Evolutionary conservation across 805 yeast species (phyloP).

Genomic region (Schwanniomyces vanrijiae): DNA sequence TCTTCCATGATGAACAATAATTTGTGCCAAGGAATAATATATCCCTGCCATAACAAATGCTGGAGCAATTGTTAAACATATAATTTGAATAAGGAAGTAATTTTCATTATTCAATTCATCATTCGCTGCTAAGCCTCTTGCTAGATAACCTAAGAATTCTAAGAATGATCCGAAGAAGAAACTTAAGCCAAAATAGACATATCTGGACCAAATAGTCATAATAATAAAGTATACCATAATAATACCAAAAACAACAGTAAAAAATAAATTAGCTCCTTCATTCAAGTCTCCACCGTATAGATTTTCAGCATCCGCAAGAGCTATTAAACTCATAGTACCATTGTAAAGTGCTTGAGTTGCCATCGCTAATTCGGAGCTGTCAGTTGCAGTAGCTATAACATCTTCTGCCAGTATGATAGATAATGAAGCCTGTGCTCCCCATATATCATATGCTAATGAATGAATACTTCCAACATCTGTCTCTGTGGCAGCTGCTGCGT

Average conservation of each 20-base stretch:
- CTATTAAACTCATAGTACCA: slow-evolving; percentile 18
- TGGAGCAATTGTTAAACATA: slow-evolving; percentile 74
- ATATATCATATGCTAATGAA: slow-evolving; percentile 16
- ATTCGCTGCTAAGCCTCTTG: slow-evolving; percentile 49
- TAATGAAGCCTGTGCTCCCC: slow-evolving; percentile 35
- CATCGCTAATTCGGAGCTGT: slow-evolving; percentile 11
- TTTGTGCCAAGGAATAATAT: slow-evolving; percentile 68
- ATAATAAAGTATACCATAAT: slow-evolving; percentile 21
- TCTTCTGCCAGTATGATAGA: slow-evolving; percentile 25
- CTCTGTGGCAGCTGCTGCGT: slow-evolving; percentile 16
- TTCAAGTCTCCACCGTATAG: slow-evolving; percentile 45
- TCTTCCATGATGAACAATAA: slow-evolving; percentile 59
- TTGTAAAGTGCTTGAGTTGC: slow-evolving; percentile 19
- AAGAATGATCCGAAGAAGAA: slow-evolving; percentile 55
- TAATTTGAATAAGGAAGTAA: slow-evolving; percentile 61
- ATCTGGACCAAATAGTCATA: slow-evolving; percentile 44
- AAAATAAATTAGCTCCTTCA: slow-evolving; percentile 56
- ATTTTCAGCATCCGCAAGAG: slow-evolving; percentile 12
- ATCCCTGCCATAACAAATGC: slow-evolving; percentile 84
- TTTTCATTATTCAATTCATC: slow-evolving; percentile 26
- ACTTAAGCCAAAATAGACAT: slow-evolving; percentile 66
- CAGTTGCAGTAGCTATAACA: slow-evolving; percentile 36
- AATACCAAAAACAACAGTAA: slow-evolving; percentile 54
- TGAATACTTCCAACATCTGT: slow-evolving; percentile 14
- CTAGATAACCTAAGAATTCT: slow-evolving; percentile 70